A percentile compares a stretch with the other conserved stretches of the same genome.
phyloP scores from a whole-genome alignment of 768 basidiomycete genomes.

The Trametes meyenii region DNA sequence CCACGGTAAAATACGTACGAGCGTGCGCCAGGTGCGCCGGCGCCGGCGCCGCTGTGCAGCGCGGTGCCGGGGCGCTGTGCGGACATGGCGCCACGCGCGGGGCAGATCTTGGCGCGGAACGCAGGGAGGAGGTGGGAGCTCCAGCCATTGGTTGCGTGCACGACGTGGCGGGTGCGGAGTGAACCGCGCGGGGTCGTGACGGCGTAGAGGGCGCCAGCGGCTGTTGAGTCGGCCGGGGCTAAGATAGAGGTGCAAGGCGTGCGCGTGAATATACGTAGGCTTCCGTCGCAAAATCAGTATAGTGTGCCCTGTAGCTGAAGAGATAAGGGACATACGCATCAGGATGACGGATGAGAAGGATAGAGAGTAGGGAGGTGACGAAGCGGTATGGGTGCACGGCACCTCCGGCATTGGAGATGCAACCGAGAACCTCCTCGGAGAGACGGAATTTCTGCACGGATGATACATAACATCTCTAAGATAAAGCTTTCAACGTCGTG shows the following conservation, averaged over 20 bases:
- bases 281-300: slow-evolving; percentile 27
- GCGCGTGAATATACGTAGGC: slow-evolving; percentile 60
- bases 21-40: slow-evolving; percentile 42
- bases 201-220: slow-evolving; percentile 43
- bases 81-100: slow-evolving; percentile 62
- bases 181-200: slow-evolving; percentile 65
- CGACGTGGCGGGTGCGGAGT: slow-evolving; percentile 60
- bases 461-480: too few relatives aligned
- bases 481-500: too few relatives aligned
- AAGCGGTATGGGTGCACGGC: slow-evolving; percentile 73
- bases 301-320: neutral
- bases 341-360: slow-evolving; percentile 53
- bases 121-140: slow-evolving; percentile 67
- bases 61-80: slow-evolving; percentile 58
- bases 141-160: slow-evolving; percentile 90
- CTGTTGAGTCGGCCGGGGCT: neutral
- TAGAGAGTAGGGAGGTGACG: slow-evolving; percentile 59
- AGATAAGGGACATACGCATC: slow-evolving; percentile 42
- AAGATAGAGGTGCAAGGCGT: slow-evolving; percentile 62
- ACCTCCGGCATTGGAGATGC: slow-evolving; percentile 56
- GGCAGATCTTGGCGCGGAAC: slow-evolving; percentile 64
- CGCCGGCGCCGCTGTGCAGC: slow-evolving; percentile 29
- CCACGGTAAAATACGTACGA: slow-evolving; percentile 63
- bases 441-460: slow-evolving; percentile 51
- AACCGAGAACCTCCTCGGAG: slow-evolving; percentile 48